phyloP scores from a whole-genome alignment of 805 yeast species.

The Wickerhamiella parazyma region DNA sequence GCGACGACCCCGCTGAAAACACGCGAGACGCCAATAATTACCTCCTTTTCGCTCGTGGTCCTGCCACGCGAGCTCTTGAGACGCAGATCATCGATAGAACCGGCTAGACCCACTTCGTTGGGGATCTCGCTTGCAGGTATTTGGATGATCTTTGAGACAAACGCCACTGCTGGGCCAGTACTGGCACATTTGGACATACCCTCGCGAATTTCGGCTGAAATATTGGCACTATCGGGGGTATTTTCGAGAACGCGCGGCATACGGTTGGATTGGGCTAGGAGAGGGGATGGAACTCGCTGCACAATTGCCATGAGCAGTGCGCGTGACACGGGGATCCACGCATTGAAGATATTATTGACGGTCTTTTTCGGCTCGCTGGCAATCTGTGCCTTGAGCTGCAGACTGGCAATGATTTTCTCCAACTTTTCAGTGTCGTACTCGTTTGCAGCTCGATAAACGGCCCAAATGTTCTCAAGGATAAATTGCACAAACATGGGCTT shows the following conservation, averaged over 20 bases:
- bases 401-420: constrained; percentile 57
- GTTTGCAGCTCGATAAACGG: constrained; percentile 57
- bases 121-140: constrained; percentile 76
- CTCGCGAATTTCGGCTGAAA: constrained; percentile 34
- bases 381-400: constrained; percentile 50
- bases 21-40: constrained; percentile 75
- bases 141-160: constrained; percentile 79
- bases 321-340: constrained; percentile 88
- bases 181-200: constrained; percentile 57
- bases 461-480: constrained; percentile 85
- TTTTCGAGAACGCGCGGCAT: constrained; percentile 52
- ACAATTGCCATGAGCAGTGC: constrained; percentile 75
- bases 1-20: constrained; percentile 72
- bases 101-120: constrained; percentile 35
- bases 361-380: constrained; percentile 62
- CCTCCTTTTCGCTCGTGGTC: constrained; percentile 26
- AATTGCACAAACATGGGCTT: constrained; percentile 81
- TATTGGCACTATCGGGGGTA: constrained; percentile 36
- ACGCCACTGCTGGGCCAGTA: constrained; percentile 56
- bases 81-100: constrained; percentile 18
- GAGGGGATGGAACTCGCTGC: constrained; percentile 75
- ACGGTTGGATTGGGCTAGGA: constrained; percentile 56
- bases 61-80: neutral
- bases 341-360: constrained; percentile 59
- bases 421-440: constrained; percentile 57